Evolutionary conservation across 2,329 filamentous ascomycete genomes (phyloP).

Genomic region (Exophiala xenobiotica): DNA sequence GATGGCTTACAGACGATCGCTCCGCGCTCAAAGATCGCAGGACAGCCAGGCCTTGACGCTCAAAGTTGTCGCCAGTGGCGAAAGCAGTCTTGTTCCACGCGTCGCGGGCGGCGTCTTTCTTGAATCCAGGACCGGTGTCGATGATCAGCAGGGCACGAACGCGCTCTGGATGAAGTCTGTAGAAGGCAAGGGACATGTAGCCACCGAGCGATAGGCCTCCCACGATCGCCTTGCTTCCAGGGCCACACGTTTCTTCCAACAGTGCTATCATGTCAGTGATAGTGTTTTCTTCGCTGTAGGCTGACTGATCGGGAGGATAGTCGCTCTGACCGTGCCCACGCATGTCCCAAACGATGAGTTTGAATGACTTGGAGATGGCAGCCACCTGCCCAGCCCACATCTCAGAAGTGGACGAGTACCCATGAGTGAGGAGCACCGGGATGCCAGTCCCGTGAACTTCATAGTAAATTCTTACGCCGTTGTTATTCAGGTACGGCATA

Average conservation of each 20-base stretch:
- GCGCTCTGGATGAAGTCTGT: conserved; percentile 10
- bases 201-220: conserved; percentile 24
- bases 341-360: conserved; percentile 27
- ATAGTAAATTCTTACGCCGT: conserved; percentile 19
- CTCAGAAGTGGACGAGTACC: conserved; percentile 25
- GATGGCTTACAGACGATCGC: conserved; percentile 13
- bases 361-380: conserved; percentile 16
- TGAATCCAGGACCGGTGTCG: conserved; percentile 26
- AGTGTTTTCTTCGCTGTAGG: conserved; percentile 23
- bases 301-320: conserved; percentile 10
- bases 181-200: conserved; percentile 28
- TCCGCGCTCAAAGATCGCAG: conserved; percentile 18
- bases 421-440: conserved; percentile 21
- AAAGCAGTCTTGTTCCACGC: conserved; percentile 25
- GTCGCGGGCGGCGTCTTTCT: conserved; percentile 18
- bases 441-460: conserved; percentile 18
- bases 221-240: conserved; percentile 6
- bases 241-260: conserved; percentile 8
- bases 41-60: conserved; percentile 9
- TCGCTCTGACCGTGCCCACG: conserved; percentile 22
- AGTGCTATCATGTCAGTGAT: conserved; percentile 21
- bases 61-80: conserved; percentile 13
- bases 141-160: conserved; percentile 23
- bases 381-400: conserved; percentile 24
- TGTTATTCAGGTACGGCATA: conserved; percentile 21